A percentile compares a stretch with the other conserved stretches of the same genome.
phyloP scores from a whole-genome alignment of 1,284 basidiomycete genomes.

The Irpex sp. region DNA sequence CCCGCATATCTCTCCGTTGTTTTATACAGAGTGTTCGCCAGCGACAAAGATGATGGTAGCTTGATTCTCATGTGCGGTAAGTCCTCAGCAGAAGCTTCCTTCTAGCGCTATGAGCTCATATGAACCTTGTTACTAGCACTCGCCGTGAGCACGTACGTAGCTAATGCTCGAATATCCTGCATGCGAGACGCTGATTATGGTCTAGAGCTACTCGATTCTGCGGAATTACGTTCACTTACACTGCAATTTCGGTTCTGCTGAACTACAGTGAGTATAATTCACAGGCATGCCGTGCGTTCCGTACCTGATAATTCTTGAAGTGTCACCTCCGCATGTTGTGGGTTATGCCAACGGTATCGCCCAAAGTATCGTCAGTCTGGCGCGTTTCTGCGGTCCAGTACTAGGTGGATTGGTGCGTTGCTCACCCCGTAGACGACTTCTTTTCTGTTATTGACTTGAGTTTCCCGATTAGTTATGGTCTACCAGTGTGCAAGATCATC shows the following conservation, averaged over 20 bases:
- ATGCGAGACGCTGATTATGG: constrained; percentile 10
- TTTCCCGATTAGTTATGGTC: constrained; percentile 63
- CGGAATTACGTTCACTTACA: constrained; percentile 76
- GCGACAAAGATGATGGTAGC: constrained; percentile 56
- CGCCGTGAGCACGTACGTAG: constrained; percentile 67
- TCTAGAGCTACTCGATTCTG: constrained; percentile 70
- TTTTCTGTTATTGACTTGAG: neutral
- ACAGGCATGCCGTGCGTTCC: neutral
- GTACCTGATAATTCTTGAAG: constrained; percentile 31
- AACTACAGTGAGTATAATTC: constrained; percentile 64
- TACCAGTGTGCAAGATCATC: constrained; percentile 60
- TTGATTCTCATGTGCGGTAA: constrained; percentile 68
- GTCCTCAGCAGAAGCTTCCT: constrained; percentile 20
- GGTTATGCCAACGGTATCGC: constrained; percentile 80
- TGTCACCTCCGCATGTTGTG: constrained; percentile 76
- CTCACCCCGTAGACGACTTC: neutral
- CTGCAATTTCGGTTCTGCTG: constrained; percentile 71
- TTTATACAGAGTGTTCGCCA: constrained; percentile 67
- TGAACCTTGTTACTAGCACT: constrained; percentile 40
- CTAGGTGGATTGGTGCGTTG: constrained; percentile 70
- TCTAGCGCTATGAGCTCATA: constrained; percentile 12
- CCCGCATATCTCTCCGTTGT: constrained; percentile 74
- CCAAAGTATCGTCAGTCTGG: constrained; percentile 81
- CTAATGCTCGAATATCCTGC: neutral
- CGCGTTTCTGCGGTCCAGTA: constrained; percentile 74